phyloP scores from a whole-genome alignment of 2,329 filamentous ascomycete species.

The Macrophomina pseudophaseolina region DNA sequence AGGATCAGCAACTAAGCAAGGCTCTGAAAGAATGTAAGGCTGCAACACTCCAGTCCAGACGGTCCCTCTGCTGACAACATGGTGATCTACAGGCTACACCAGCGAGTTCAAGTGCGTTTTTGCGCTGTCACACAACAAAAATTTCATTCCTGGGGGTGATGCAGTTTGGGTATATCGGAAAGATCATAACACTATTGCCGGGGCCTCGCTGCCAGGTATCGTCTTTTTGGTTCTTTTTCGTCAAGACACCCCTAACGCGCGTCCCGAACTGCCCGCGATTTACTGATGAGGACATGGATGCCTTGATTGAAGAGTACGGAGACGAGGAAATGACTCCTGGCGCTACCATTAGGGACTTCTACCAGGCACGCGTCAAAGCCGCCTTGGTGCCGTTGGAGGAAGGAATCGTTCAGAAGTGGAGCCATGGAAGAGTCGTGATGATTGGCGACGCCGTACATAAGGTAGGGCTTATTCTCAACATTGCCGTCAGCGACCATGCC shows the following conservation, averaged over 20 bases:
- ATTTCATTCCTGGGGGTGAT: not conserved
- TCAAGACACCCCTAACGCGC: constrained; percentile 28
- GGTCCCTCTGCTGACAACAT: not conserved
- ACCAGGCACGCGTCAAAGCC: constrained; percentile 31
- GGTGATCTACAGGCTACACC: not conserved
- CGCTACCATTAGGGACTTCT: constrained; percentile 43
- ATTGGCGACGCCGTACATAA: not conserved
- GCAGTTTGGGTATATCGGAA: not conserved
- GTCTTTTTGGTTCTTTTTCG: constrained; percentile 35
- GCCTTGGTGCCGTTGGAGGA: constrained; percentile 5
- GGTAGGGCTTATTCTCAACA: not conserved
- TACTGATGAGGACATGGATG: constrained; percentile 37
- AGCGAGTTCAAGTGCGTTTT: constrained; percentile 2
- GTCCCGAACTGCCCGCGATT: constrained; percentile 36
- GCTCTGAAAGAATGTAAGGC: not conserved
- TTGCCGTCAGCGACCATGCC: not conserved
- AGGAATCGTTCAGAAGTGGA: not conserved
- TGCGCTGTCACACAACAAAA: not conserved
- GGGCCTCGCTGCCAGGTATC: constrained; percentile 29
- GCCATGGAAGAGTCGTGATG: not conserved
- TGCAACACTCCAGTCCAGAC: not conserved
- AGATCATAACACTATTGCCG: constrained; percentile 19
- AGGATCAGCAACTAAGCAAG: not conserved
- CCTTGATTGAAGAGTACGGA: constrained; percentile 33
- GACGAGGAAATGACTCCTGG: constrained; percentile 35